These are phyloP conservation scores for Populus tremula DNA, from an alignment of 345 rosid species.

Conservation along the genomic window DNA sequence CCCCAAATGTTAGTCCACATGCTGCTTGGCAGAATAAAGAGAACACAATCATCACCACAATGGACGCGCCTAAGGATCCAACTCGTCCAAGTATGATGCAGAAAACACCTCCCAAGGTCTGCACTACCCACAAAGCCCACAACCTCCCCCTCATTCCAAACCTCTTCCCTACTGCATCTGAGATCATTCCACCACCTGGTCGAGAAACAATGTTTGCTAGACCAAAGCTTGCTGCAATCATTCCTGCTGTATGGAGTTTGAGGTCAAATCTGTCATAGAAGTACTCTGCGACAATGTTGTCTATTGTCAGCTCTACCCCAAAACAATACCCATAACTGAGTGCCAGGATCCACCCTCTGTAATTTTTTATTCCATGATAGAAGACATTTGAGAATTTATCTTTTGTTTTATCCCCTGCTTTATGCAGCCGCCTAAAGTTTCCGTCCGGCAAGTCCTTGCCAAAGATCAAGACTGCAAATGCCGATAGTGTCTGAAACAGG, in stretches of 20 bases:
- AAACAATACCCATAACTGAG: constrained; percentile 84
- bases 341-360: constrained; percentile 82
- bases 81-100: constrained; percentile 63
- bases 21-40: constrained; percentile 85
- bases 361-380: constrained; percentile 48
- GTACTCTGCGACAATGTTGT: constrained; percentile 83
- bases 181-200: constrained; percentile 68
- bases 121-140: constrained; percentile 74
- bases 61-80: constrained; percentile 45
- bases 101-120: constrained; percentile 72
- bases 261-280: constrained; percentile 76
- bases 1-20: constrained; percentile 84
- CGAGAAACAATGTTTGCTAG: constrained; percentile 70
- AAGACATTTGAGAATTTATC: constrained; percentile 52
- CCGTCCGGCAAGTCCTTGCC: constrained; percentile 90
- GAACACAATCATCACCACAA: constrained; percentile 63
- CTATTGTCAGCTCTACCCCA: constrained; percentile 78
- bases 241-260: constrained; percentile 75
- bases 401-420: constrained; percentile 63
- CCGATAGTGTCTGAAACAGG: constrained; percentile 61
- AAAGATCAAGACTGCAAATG: constrained; percentile 59
- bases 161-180: constrained; percentile 53
- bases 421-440: constrained; percentile 52
- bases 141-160: constrained; percentile 91
- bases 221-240: constrained; percentile 81